These are phyloP conservation scores for Prototheca stagnorum DNA, from an alignment of 163 green algal genomes.

Conservation along the genomic window DNA sequence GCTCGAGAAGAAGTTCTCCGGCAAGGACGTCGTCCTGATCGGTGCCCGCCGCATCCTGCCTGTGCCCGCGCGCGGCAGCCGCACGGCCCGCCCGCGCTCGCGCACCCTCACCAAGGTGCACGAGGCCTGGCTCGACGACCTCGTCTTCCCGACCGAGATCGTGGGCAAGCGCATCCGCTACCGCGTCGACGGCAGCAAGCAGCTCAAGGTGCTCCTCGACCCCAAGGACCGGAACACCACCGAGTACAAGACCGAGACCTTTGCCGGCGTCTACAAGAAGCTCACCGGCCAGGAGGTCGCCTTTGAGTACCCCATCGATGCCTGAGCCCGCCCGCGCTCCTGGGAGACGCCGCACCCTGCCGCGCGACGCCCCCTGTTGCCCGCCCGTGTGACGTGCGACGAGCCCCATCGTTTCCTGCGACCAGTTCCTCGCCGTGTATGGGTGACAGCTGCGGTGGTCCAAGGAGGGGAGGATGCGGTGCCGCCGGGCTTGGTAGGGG, in stretches of 20 bases:
- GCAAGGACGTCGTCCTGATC: constrained; percentile 93
- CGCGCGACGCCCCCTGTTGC: too few species aligned
- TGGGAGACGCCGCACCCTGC: too few species aligned
- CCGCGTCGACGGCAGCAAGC: constrained; percentile 76
- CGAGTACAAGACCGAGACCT: constrained; percentile 99
- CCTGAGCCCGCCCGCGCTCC: background rate
- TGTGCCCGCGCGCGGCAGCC: constrained; percentile 46
- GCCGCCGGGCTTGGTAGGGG: too few species aligned
- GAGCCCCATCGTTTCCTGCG: too few species aligned
- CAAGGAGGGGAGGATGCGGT: too few species aligned
- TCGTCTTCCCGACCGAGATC: constrained; percentile 98
- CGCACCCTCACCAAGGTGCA: constrained; percentile 85
- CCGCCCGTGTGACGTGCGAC: too few species aligned
- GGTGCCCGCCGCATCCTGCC: constrained; percentile 86
- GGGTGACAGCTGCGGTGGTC: too few species aligned
- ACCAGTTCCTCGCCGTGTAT: too few species aligned
- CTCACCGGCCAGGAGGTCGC: constrained; percentile 94
- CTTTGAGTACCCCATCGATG: constrained; percentile 87
- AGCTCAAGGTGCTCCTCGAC: constrained; percentile 93
- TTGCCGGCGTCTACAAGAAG: constrained; percentile 93
- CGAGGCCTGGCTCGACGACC: constrained; percentile 63
- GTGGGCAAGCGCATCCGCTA: constrained; percentile 96
- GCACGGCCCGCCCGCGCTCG: constrained; percentile 56
- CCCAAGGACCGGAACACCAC: constrained; percentile 96
- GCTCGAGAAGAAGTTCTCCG: constrained; percentile 99